Evolutionary conservation across 192 early-diverging fungal species (phyloP).

Genomic region (Nowakowskiella sp.): DNA sequence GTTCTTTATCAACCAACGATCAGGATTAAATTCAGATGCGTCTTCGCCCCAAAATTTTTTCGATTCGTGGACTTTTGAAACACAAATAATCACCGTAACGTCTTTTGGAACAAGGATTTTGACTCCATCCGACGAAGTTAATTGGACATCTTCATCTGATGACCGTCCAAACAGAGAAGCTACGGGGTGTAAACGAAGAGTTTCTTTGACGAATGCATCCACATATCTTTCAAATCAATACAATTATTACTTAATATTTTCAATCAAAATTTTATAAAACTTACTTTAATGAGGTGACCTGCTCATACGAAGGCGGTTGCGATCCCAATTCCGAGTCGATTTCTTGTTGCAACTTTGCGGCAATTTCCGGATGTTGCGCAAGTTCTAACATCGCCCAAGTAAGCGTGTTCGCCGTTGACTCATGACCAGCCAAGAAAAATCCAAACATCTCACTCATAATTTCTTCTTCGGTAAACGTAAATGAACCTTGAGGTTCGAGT

Average conservation of each 20-base stretch:
- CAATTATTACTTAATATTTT: no score
- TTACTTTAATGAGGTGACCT: conserved; percentile 10
- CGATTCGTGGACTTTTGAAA: conserved; percentile 30
- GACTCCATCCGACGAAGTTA: no score
- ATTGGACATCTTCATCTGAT: no score
- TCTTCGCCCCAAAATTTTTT: conserved; percentile 42
- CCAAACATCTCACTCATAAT: conserved; percentile 36
- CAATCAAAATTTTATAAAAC: no score
- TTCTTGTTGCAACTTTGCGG: conserved; percentile 28
- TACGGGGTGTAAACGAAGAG: conserved; percentile 35
- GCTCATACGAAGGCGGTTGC: conserved; percentile 4
- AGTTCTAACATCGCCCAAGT: conserved; percentile 33
- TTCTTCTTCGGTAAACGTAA: conserved; percentile 16
- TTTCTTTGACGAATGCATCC: conserved; percentile 49
- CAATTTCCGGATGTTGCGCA: conserved; percentile 23
- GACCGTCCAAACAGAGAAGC: no score
- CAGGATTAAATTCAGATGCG: conserved; percentile 45
- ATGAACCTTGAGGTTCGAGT: background rate
- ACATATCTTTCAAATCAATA: no score
- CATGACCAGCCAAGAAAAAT: conserved; percentile 44
- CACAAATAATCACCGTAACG: no score
- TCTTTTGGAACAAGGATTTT: no score
- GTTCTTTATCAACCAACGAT: no score
- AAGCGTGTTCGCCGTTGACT: conserved; percentile 40
- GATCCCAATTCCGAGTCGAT: background rate